phyloP scores from a whole-genome alignment of 805 yeast species.

The Cyberlindnera suaveolens region DNA sequence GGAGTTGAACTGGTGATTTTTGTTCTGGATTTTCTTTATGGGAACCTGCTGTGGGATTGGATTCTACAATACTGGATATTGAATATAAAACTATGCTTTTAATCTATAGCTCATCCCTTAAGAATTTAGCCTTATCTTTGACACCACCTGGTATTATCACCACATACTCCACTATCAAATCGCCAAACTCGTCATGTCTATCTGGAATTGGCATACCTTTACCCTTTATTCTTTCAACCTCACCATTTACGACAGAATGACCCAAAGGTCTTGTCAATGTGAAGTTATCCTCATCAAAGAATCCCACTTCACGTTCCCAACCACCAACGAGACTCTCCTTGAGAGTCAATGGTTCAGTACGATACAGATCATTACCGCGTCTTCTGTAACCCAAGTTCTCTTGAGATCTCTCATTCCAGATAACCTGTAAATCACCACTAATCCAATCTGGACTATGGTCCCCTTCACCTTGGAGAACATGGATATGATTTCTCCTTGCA shows the following conservation, averaged over 20 bases:
- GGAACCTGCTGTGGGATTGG: too few relatives aligned
- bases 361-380: conserved; percentile 62
- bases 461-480: conserved; percentile 66
- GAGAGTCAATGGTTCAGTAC: conserved; percentile 72
- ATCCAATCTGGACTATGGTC: conserved; percentile 78
- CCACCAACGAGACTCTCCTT: conserved; percentile 74
- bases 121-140: conserved; percentile 7
- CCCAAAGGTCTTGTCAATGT: conserved; percentile 44
- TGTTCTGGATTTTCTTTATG: neutral
- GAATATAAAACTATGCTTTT: too few relatives aligned
- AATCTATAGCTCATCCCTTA: conserved; percentile 22
- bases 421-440: conserved; percentile 75
- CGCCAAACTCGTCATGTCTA: conserved; percentile 43
- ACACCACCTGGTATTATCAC: conserved; percentile 39
- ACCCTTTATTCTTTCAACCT: conserved; percentile 62
- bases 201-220: conserved; percentile 78
- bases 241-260: conserved; percentile 52
- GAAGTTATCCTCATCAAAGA: conserved; percentile 55
- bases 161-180: conserved; percentile 42
- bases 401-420: conserved; percentile 44
- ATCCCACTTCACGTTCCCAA: conserved; percentile 66
- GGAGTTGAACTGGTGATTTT: conserved; percentile 20
- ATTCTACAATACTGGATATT: too few relatives aligned
- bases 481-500: conserved; percentile 49
- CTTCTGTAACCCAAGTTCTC: conserved; percentile 83